phyloP scores from a whole-genome alignment of 1,139 yeast species.

The Lodderomyces elongisporus region DNA sequence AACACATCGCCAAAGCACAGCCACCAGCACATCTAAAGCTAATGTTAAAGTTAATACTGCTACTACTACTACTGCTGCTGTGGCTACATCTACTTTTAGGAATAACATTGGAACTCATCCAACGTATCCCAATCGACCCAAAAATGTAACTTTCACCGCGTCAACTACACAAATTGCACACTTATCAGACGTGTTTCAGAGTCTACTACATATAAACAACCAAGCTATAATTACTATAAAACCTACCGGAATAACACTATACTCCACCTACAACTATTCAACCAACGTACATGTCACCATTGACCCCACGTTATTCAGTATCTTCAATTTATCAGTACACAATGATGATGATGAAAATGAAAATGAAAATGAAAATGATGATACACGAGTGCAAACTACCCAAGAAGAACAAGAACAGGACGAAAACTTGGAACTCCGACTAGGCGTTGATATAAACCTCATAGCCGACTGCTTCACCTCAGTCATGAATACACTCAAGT shows the following conservation, averaged over 20 bases:
- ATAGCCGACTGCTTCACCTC: slow-evolving; percentile 33
- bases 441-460: slow-evolving; percentile 36
- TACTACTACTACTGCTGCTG: no score
- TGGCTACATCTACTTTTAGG: not conserved
- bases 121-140: no score
- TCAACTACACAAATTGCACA: slow-evolving; percentile 38
- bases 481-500: slow-evolving; percentile 15
- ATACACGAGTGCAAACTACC: not conserved
- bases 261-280: slow-evolving; percentile 36
- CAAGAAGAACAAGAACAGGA: not conserved
- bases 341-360: slow-evolving; percentile 8
- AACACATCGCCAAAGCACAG: no score
- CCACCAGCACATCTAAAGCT: no score
- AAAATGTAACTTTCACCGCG: slow-evolving; percentile 23
- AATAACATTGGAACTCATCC: not conserved
- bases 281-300: slow-evolving; percentile 31
- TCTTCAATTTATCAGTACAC: slow-evolving; percentile 19
- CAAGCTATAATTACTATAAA: slow-evolving; percentile 36
- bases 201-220: slow-evolving; percentile 27
- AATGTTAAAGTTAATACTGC: no score
- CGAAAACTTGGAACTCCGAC: slow-evolving; percentile 19
- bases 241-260: slow-evolving; percentile 29
- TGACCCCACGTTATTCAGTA: slow-evolving; percentile 34
- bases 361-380: slow-evolving; percentile 1
- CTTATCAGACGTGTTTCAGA: slow-evolving; percentile 33